Percentiles rank a stretch among this genome's conserved stretches.
Conservation (phyloP, 352 stramenopile genomes). For the Phytophthora sojae region DNA sequence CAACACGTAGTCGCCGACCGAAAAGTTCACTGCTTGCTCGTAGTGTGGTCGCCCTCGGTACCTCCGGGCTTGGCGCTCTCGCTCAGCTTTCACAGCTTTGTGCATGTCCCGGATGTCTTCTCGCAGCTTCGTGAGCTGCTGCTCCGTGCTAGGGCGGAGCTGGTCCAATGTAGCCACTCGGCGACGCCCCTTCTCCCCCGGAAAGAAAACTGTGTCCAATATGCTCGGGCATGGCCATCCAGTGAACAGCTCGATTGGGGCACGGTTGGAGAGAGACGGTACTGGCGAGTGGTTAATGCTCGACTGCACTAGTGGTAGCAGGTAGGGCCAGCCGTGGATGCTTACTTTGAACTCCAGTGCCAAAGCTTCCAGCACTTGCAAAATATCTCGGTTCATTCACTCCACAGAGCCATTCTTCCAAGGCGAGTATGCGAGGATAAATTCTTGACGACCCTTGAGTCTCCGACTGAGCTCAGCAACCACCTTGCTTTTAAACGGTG, state of each 20-base stretch:
- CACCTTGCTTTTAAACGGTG: slow-evolving; percentile 4
- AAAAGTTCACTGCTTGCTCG: no score
- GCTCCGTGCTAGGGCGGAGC: background rate
- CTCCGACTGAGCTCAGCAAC: background rate
- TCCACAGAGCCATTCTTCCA: slow-evolving; percentile 11
- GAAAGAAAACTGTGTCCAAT: background rate
- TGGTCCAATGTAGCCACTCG: background rate
- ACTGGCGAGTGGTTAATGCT: background rate
- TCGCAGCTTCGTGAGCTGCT: background rate
- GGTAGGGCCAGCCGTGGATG: slow-evolving; percentile 5
- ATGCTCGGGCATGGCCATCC: background rate
- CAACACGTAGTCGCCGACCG: no score
- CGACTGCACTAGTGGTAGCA: background rate
- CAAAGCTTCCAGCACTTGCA: slow-evolving; percentile 9
- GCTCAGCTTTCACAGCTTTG: no score
- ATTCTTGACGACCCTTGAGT: slow-evolving; percentile 4
- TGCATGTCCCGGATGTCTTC: no score
- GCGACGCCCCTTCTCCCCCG: background rate
- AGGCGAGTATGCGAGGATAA: slow-evolving; percentile 2
- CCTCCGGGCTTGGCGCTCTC: no score
- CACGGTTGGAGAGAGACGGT: background rate
- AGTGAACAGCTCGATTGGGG: background rate
- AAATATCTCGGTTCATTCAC: slow-evolving; percentile 4
- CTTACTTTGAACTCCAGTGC: slow-evolving; percentile 7
- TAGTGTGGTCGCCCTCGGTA: no score